Evolutionary conservation across 345 rosid species (phyloP).

Genomic region (Balakata baccata): DNA sequence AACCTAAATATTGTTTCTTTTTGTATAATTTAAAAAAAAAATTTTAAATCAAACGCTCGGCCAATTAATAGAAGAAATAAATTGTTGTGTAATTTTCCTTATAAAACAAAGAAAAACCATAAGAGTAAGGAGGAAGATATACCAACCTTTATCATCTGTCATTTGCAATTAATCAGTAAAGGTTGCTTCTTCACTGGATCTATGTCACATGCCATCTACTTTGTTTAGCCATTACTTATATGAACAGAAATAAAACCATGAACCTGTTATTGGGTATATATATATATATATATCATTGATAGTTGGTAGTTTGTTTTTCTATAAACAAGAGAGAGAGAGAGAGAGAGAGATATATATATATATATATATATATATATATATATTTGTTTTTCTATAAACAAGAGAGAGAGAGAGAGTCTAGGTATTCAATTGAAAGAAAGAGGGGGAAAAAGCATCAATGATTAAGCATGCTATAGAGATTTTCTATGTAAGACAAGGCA

Average conservation of each 20-base stretch:
- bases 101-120: neutral
- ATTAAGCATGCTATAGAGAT: conserved; percentile 6
- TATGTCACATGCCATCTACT: neutral
- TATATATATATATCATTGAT: neutral
- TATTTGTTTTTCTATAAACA: neutral
- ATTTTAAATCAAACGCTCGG: neutral
- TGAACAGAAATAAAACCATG: neutral
- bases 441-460: neutral
- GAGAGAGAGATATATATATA: too few species aligned
- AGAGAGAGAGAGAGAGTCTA: neutral
- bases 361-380: neutral
- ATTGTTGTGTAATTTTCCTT: neutral
- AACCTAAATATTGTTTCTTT: neutral
- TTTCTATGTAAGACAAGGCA: neutral
- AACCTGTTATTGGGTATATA: neutral
- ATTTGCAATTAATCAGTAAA: neutral
- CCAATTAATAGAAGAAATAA: neutral
- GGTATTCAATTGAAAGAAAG: neutral
- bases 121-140: neutral
- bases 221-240: neutral
- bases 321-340: neutral
- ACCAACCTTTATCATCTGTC: neutral
- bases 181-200: neutral
- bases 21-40: neutral
- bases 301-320: neutral